Conservation (phyloP, 441 rosid species). For the Populus hybrid region DNA sequence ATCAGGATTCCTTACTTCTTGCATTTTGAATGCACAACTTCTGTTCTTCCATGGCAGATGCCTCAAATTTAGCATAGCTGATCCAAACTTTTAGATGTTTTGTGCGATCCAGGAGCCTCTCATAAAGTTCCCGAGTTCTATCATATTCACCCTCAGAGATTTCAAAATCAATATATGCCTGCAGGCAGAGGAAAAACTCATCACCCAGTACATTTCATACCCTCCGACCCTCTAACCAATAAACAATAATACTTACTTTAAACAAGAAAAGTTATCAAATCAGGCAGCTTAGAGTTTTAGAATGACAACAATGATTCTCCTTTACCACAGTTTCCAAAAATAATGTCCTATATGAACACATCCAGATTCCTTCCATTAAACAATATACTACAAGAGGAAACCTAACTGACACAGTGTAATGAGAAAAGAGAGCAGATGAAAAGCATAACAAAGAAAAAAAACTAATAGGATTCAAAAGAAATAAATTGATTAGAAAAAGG, state of each 20-base stretch:
- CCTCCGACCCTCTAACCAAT: neutral
- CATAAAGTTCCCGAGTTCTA: conserved; percentile 63
- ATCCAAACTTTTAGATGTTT: conserved; percentile 94
- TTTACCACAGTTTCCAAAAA: neutral
- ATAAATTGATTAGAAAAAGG: neutral
- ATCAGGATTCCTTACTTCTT: conserved; percentile 51
- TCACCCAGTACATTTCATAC: neutral
- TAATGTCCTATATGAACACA: neutral
- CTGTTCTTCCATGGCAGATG: conserved; percentile 49
- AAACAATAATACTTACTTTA: neutral
- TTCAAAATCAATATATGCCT: conserved; percentile 95
- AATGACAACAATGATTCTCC: neutral
- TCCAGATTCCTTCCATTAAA: neutral
- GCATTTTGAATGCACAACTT: conserved; percentile 54
- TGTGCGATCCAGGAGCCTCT: conserved; percentile 74
- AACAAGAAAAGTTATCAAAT: neutral
- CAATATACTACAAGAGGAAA: neutral
- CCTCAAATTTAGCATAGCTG: conserved; percentile 90
- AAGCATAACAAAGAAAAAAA: neutral
- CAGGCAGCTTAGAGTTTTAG: neutral
- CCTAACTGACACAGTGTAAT: neutral
- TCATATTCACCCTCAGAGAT: conserved; percentile 74
- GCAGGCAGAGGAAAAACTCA: conserved; percentile 17
- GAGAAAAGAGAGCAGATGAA: neutral
- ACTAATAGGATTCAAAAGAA: neutral